Evolutionary conservation across 1,284 basidiomycete species (phyloP).

Genomic region (Cutaneotrichosporon cutaneum): DNA sequence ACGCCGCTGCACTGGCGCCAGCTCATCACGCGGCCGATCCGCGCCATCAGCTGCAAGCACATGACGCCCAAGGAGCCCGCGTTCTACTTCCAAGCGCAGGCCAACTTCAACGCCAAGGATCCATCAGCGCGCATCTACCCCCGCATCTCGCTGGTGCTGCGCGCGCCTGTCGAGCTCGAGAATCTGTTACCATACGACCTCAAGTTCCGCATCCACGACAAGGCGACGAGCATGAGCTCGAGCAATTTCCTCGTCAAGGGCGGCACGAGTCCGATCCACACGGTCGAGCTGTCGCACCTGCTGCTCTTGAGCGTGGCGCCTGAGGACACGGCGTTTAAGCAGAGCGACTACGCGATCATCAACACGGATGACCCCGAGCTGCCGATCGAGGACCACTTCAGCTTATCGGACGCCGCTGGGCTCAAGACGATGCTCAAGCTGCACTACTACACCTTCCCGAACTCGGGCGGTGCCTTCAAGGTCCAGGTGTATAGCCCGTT

Average conservation of each 20-base stretch:
- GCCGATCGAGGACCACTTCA: constrained; percentile 46
- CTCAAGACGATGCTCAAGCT: constrained; percentile 78
- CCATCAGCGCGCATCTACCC: constrained; percentile 71
- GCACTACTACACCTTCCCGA: constrained; percentile 83
- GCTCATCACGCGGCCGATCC: constrained; percentile 70
- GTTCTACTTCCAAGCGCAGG: constrained; percentile 94
- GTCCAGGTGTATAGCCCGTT: constrained; percentile 95
- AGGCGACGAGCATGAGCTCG: constrained; percentile 78
- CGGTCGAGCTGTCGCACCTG: constrained; percentile 90
- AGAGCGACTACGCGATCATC: constrained; percentile 98
- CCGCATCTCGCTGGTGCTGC: constrained; percentile 76
- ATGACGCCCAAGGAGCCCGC: constrained; percentile 78
- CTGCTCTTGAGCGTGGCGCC: constrained; percentile 87
- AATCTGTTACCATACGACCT: constrained; percentile 95
- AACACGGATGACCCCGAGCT: constrained; percentile 83
- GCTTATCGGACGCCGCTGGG: constrained; percentile 71
- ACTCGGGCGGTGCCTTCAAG: constrained; percentile 97
- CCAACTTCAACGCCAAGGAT: constrained; percentile 73
- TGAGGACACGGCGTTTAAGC: constrained; percentile 90
- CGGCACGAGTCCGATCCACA: constrained; percentile 94
- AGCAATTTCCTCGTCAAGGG: constrained; percentile 90
- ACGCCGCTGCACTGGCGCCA: constrained; percentile 88
- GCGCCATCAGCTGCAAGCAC: constrained; percentile 84
- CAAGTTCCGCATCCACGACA: constrained; percentile 95
- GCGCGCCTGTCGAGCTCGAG: constrained; percentile 95